Base-by-base conservation (phyloP, 2,329 filamentous ascomycete species). In the Aspergillus nomiae region DNA sequence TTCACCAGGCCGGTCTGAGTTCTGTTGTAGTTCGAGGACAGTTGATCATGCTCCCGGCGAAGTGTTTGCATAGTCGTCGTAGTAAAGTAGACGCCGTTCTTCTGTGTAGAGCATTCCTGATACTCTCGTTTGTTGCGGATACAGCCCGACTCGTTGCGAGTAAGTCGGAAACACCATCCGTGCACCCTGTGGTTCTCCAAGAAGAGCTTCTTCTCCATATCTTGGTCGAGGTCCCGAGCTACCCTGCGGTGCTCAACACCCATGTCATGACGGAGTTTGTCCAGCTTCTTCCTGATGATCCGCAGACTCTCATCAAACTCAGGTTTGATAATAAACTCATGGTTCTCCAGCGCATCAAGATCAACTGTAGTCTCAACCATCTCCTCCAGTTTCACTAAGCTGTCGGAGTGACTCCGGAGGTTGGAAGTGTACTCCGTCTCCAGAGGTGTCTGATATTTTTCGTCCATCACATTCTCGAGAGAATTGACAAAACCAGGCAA, bases 291-390 rank as follows among this genome's bases (percentile, higher is more conserved):
- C 58, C 92, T 89, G 69, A 99, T 96, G n/a, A 92, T 88, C 21
- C 90, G 88, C 43, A 99, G 83, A 60, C 89, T 87, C 63, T 97
- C 93, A 72, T 99, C 95, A 67, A 97, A 99, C 74, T 99, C 95
- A 0, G 96, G 92, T 79, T 98, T 99, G 85, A 99, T 99, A 71
- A 97, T 94, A 80, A 96, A 99, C 75, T 99, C 95, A 74, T 99
- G 95, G 69, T 95, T 93, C 72, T 99, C 94, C 12, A 99, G 86
- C 3, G 95, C 95, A 62, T 97, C 92, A 0, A 99, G 86, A 73
- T 99, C 95, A 16, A 99, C 94, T 0, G 96, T 99, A 1, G 95
- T 97, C 81, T 99, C 95, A 0, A 99, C 95, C 92, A 99, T 97
- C 75, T 99, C 95, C 73, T 94, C 92, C 12, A 99, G 83, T 74